Percentiles rank a stretch among this genome's conserved stretches.
Evolutionary conservation across 2,329 filamentous ascomycete genomes (phyloP).

Genomic region (Tolypocladium pustulatum): DNA sequence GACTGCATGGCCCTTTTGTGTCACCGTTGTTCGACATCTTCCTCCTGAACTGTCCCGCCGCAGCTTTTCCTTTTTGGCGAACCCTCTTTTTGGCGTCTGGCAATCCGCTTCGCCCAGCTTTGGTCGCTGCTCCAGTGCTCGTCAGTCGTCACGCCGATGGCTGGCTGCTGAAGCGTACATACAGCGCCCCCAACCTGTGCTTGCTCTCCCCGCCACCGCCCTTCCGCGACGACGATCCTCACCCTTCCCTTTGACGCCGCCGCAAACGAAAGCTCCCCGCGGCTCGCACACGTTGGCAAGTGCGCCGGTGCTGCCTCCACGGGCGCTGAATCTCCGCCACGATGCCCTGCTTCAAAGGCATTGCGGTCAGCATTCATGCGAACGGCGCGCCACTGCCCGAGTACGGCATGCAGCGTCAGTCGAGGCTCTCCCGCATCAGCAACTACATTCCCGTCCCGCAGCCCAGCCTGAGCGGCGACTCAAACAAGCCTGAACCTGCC

Average conservation of each 20-base stretch:
- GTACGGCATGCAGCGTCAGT: slow-evolving; percentile 90
- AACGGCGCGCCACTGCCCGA: slow-evolving; percentile 74
- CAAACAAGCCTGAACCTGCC: slow-evolving; percentile 77
- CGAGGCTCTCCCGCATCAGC: slow-evolving; percentile 82
- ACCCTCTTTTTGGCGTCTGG: not conserved
- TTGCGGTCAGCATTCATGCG: slow-evolving; percentile 92
- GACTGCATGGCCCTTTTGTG: not conserved
- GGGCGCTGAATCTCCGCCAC: slow-evolving; percentile 17
- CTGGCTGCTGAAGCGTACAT: slow-evolving; percentile 8
- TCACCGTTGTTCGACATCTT: not conserved
- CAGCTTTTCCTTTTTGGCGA: not conserved
- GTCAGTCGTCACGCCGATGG: slow-evolving; percentile 6
- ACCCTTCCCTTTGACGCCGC: not conserved
- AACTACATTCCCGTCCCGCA: slow-evolving; percentile 95
- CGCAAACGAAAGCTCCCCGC: not conserved
- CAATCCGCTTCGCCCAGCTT: not conserved
- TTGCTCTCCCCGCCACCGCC: slow-evolving; percentile 5
- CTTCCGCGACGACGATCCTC: not conserved
- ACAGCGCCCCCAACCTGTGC: slow-evolving; percentile 3
- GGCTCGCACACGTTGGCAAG: not conserved
- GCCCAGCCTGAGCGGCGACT: slow-evolving; percentile 53
- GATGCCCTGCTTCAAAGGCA: slow-evolving; percentile 97
- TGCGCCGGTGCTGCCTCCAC: slow-evolving; percentile 1
- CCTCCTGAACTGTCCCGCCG: not conserved
- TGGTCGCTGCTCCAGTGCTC: not conserved